phyloP scores from a whole-genome alignment of 257 asterid species.

The Petunia secreta region DNA sequence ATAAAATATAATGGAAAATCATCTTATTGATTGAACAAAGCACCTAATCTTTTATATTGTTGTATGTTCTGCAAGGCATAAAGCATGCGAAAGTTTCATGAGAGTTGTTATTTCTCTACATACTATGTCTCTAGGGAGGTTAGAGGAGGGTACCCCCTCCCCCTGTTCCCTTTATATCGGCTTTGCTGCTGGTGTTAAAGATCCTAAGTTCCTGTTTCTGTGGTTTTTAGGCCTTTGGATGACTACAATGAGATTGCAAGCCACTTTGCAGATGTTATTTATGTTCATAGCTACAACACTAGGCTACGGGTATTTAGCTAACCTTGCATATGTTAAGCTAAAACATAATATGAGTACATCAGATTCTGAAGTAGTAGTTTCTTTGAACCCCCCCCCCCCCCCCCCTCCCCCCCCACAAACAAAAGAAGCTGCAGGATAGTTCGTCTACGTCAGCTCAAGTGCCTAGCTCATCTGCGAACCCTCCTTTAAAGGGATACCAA shows the following conservation, averaged over 20 bases:
- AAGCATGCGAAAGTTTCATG: not conserved
- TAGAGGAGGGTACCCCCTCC: not conserved
- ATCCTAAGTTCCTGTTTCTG: conserved; percentile 26
- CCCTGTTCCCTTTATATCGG: not conserved
- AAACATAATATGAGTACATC: conserved; percentile 3
- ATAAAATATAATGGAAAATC: not conserved
- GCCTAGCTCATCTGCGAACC: conserved; percentile 53
- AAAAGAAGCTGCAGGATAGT: conserved; percentile 66
- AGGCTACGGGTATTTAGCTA: conserved; percentile 57
- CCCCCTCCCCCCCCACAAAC: no score
- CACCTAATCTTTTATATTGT: not conserved
- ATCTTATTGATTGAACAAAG: not conserved
- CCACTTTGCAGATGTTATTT: conserved; percentile 84
- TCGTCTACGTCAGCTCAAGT: conserved; percentile 43
- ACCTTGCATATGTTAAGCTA: not conserved
- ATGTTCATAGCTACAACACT: conserved; percentile 80
- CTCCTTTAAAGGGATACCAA: conserved; percentile 70
- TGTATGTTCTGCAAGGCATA: not conserved
- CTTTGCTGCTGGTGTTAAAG: conserved; percentile 1
- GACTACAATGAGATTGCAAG: conserved; percentile 81
- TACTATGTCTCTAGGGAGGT: not conserved
- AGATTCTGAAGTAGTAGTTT: conserved; percentile 9
- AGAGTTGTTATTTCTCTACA: conserved; percentile 14
- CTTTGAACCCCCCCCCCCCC: conserved; percentile 29
- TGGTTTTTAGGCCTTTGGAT: conserved; percentile 66